phyloP scores from a whole-genome alignment of 2,329 filamentous ascomycete species.

The Xylaria sp. region DNA sequence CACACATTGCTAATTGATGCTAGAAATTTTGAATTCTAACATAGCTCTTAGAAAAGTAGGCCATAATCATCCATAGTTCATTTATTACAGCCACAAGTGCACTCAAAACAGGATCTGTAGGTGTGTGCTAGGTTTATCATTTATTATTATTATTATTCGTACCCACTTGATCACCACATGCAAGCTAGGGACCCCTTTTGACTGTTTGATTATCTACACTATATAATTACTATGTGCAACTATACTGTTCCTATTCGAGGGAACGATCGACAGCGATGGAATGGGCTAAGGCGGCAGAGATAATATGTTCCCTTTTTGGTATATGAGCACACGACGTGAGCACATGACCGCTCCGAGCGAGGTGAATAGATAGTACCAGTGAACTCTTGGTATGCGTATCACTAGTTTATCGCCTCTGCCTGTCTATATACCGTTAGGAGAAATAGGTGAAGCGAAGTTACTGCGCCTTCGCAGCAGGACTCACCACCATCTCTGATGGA shows the following conservation, averaged over 20 bases:
- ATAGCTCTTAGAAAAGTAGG: too few relatives aligned
- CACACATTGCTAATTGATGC: not conserved
- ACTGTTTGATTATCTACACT: conserved; percentile 16
- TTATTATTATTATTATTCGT: not conserved
- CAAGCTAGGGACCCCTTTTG: not conserved
- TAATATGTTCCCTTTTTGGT: conserved; percentile 11
- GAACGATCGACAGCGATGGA: conserved; percentile 17
- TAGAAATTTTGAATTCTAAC: too few relatives aligned
- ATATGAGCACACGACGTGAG: conserved; percentile 30
- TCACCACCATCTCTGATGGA: conserved; percentile 42
- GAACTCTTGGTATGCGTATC: conserved; percentile 12
- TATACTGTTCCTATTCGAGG: not conserved
- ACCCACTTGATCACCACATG: not conserved
- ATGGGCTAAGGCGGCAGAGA: not conserved
- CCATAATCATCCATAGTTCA: too few relatives aligned
- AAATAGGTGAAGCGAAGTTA: conserved; percentile 17
- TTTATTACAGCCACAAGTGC: not conserved
- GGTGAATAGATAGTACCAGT: not conserved
- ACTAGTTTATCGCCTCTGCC: conserved; percentile 4
- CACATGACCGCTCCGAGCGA: conserved; percentile 19
- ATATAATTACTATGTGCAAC: conserved; percentile 9
- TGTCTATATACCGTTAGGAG: not conserved
- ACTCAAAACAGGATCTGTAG: not conserved
- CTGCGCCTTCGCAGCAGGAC: conserved; percentile 12
- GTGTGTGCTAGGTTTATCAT: too few relatives aligned